Percentiles rank a stretch among this genome's conserved stretches.
These are phyloP conservation scores for Fusarium miscanthi DNA, from an alignment of 2,329 filamentous ascomycete genomes.

Conservation along the genomic window DNA sequence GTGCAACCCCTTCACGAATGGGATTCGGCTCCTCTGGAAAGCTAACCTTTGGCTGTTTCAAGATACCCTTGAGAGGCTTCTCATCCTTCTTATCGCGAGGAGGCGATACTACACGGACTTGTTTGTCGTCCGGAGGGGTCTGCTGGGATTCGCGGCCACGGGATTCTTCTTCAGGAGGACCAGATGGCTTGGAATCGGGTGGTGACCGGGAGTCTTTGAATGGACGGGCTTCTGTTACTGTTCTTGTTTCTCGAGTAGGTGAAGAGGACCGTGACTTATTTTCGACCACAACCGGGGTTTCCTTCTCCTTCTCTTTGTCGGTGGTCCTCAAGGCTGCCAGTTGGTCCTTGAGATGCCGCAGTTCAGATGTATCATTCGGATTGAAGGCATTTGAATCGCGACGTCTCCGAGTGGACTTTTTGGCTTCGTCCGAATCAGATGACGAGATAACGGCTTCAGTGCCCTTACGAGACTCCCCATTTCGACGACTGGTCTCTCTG, in stretches of 20 bases:
- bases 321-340: conserved; percentile 55
- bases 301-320: conserved; percentile 42
- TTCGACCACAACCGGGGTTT: conserved; percentile 35
- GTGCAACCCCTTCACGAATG: conserved; percentile 88
- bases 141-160: conserved; percentile 57
- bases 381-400: conserved; percentile 59
- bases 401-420: conserved; percentile 52
- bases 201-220: conserved; percentile 28
- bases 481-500: conserved; percentile 51
- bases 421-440: conserved; percentile 57
- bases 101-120: conserved; percentile 78
- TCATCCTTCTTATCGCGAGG: conserved; percentile 71
- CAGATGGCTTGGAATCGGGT: conserved; percentile 25
- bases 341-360: conserved; percentile 63
- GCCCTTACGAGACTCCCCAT: conserved; percentile 53
- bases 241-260: conserved; percentile 22
- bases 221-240: conserved; percentile 21
- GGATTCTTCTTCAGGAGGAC: conserved; percentile 46
- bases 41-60: conserved; percentile 82
- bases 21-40: conserved; percentile 90
- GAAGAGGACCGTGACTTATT: conserved; percentile 43
- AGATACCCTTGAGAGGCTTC: conserved; percentile 82
- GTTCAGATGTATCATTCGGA: conserved; percentile 62
- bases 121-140: conserved; percentile 55
- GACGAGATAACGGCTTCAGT: conserved; percentile 51